A percentile compares a stretch with the other conserved stretches of the same genome.
Conservation (phyloP, 2,329 filamentous ascomycete species). For the Epichloe coenophiala region DNA sequence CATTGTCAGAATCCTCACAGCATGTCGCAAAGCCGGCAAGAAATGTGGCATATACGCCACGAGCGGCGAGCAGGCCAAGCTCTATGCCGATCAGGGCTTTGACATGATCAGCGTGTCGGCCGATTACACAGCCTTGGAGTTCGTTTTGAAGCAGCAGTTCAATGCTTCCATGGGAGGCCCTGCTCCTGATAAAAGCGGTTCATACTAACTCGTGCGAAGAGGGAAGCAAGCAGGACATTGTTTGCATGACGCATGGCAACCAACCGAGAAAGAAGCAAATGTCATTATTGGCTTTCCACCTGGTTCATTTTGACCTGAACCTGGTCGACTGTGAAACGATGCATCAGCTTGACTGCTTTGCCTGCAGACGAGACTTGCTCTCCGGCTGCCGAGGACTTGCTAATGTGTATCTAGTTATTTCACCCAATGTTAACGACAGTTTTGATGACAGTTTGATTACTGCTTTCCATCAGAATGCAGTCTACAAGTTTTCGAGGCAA, state of each 20-base stretch:
- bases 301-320: conserved; percentile 57
- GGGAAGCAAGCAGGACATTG: too few relatives aligned
- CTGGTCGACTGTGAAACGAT: conserved; percentile 55
- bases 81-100: conserved; percentile 42
- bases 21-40: conserved; percentile 48
- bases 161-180: conserved; percentile 30
- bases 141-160: conserved; percentile 29
- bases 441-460: neutral
- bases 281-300: conserved; percentile 22
- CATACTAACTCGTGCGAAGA: conserved; percentile 21
- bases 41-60: conserved; percentile 50
- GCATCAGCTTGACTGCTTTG: conserved; percentile 61
- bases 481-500: too few relatives aligned
- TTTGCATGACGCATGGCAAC: neutral
- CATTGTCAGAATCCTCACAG: conserved; percentile 42
- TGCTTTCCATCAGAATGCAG: too few relatives aligned
- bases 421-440: neutral
- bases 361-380: conserved; percentile 41
- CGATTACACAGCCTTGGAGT: conserved; percentile 39
- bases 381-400: conserved; percentile 36
- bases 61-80: conserved; percentile 39
- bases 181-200: conserved; percentile 22
- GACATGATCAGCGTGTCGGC: conserved; percentile 48
- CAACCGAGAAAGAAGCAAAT: neutral
- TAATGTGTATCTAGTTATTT: conserved; percentile 43